phyloP scores from a whole-genome alignment of 371 early-diverging fungal species.

The Mucor saturninus region DNA sequence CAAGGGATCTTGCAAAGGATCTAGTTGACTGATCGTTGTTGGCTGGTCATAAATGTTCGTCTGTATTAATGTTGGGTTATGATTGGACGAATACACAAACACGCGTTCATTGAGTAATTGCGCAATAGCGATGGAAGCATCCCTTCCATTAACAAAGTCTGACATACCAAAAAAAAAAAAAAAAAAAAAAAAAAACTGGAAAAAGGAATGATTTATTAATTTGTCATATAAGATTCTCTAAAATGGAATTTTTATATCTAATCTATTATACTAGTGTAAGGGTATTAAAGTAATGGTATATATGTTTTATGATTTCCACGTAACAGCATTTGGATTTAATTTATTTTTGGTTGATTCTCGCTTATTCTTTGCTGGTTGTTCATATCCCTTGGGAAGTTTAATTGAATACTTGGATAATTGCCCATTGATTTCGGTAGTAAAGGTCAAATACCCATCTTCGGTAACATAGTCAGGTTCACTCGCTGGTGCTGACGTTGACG shows the following conservation, averaged over 20 bases:
- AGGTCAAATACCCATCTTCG: conserved; percentile 43
- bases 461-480: conserved; percentile 26
- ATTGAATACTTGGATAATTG: conserved; percentile 41
- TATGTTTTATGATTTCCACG: conserved; percentile 19
- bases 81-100: background rate
- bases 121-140: conserved; percentile 4
- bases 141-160: conserved; percentile 8
- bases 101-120: conserved; percentile 10
- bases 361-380: background rate
- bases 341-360: background rate
- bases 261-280: background rate
- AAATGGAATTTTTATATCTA: background rate
- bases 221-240: background rate
- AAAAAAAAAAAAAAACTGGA: background rate
- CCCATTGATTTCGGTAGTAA: conserved; percentile 50
- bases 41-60: conserved; percentile 9
- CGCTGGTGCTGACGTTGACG: background rate
- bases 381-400: conserved; percentile 27
- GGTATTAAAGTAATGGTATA: conserved; percentile 10
- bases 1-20: conserved; percentile 8
- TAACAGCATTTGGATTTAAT: conserved; percentile 26
- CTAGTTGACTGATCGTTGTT: background rate
- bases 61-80: background rate
- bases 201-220: background rate
- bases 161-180: background rate